Evolutionary conservation across 75 land plant genomes (phyloP).

Genomic region (Isoetes taiwanensis): DNA sequence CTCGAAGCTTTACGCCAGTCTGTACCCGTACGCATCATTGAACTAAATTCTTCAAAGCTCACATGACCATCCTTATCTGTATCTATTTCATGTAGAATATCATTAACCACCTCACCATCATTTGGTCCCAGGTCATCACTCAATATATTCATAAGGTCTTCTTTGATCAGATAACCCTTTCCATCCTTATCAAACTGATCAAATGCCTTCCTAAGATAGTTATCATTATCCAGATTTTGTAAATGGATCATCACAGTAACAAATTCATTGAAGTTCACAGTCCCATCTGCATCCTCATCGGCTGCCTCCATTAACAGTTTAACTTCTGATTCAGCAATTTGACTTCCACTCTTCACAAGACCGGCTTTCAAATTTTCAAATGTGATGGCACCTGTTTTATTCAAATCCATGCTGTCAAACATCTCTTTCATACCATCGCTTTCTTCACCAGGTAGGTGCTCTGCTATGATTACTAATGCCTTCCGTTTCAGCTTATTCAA

Average conservation of each 20-base stretch:
- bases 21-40: conserved; percentile 58
- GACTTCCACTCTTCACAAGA: conserved; percentile 32
- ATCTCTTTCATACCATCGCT: conserved; percentile 29
- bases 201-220: conserved; percentile 57
- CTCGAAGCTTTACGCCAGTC: conserved; percentile 77
- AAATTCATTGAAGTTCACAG: conserved; percentile 35
- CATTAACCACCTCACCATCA: conserved; percentile 35
- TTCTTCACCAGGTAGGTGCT: conserved; percentile 45
- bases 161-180: conserved; percentile 42
- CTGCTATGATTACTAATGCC: conserved; percentile 63
- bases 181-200: conserved; percentile 63
- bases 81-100: conserved; percentile 57
- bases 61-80: conserved; percentile 71
- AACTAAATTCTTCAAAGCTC: conserved; percentile 60
- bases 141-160: conserved; percentile 43
- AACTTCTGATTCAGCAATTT: conserved; percentile 38
- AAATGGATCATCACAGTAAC: conserved; percentile 55
- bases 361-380: conserved; percentile 49
- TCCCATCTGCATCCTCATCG: conserved; percentile 32
- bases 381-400: conserved; percentile 39
- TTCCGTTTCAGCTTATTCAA: conserved; percentile 79
- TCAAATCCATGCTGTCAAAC: conserved; percentile 49
- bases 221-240: conserved; percentile 74
- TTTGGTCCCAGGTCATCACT: conserved; percentile 24
- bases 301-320: conserved; percentile 46